Evolutionary conservation across 164 flowering plant species (phyloP).

Genomic region (grape (Vitis vinifera)): DNA sequence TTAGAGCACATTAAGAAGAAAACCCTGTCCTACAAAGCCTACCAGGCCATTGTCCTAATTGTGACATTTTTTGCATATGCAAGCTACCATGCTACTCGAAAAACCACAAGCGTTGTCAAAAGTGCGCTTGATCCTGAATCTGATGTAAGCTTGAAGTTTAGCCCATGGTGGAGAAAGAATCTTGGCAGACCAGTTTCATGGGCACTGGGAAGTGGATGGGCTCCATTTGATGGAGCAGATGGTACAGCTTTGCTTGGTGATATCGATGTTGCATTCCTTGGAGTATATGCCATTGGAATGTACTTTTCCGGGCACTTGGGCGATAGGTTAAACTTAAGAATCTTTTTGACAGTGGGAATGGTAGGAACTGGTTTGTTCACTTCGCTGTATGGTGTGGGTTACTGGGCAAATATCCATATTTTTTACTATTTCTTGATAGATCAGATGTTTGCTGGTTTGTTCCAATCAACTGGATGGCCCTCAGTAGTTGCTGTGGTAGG

Average conservation of each 20-base stretch:
- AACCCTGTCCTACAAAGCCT: constrained; percentile 52
- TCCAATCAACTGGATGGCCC: constrained; percentile 98
- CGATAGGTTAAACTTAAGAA: constrained; percentile 70
- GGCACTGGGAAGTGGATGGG: constrained; percentile 61
- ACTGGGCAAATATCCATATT: constrained; percentile 73
- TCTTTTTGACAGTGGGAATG: constrained; percentile 84
- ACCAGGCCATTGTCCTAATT: constrained; percentile 73
- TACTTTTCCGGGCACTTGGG: constrained; percentile 89
- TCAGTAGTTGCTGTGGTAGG: constrained; percentile 97
- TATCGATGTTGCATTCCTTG: constrained; percentile 80
- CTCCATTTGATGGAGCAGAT: constrained; percentile 77
- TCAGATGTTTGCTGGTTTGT: constrained; percentile 87
- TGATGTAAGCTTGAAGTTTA: constrained; percentile 19
- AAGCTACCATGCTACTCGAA: constrained; percentile 78
- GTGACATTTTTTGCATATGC: constrained; percentile 80
- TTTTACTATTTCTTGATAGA: constrained; percentile 61
- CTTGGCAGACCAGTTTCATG: constrained; percentile 15
- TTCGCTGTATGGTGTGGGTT: constrained; percentile 75
- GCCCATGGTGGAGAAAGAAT: constrained; percentile 29
- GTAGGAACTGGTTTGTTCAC: constrained; percentile 88
- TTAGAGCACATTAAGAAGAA: constrained; percentile 37
- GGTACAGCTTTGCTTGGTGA: constrained; percentile 79
- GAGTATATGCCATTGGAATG: constrained; percentile 76
- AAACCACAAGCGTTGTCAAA: constrained; percentile 86
- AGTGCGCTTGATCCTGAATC: constrained; percentile 77